A percentile compares a stretch with the other conserved stretches of the same genome.
phyloP scores from a whole-genome alignment of 192 early-diverging fungal genomes.

The Coemansia brasiliensis region DNA sequence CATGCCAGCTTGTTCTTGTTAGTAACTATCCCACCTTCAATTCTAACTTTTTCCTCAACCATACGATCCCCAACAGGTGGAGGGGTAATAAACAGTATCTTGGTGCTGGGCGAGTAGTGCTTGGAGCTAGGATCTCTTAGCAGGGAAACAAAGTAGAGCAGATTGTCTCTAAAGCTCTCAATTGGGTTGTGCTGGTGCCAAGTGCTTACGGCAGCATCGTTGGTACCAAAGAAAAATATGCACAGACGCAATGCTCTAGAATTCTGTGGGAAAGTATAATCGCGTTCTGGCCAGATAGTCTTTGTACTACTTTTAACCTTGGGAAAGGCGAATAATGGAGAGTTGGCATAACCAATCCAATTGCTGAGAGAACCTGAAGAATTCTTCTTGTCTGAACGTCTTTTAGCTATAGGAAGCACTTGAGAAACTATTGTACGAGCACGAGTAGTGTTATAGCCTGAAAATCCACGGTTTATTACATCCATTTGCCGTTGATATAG shows the following conservation, averaged over 20 bases:
- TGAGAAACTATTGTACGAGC: background rate
- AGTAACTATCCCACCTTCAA: background rate
- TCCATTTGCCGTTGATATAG: constrained; percentile 6
- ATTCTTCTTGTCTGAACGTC: background rate
- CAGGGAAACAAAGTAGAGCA: background rate
- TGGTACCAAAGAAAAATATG: background rate
- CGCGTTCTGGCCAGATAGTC: background rate
- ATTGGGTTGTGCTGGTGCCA: background rate
- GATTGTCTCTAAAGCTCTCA: background rate
- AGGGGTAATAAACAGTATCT: background rate
- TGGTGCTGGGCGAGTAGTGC: background rate
- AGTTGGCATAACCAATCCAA: background rate
- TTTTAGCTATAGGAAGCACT: background rate
- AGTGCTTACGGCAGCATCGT: background rate
- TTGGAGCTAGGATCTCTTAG: background rate
- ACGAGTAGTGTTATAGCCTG: background rate
- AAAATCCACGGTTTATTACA: constrained; percentile 3
- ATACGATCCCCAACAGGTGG: background rate
- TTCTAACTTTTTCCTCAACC: background rate
- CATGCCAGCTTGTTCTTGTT: background rate
- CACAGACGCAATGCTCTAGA: background rate
- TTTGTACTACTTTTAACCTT: background rate
- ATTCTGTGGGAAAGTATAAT: background rate
- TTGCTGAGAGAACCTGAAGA: no score
- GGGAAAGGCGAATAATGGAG: background rate